Evolutionary conservation across 305 asterid genomes (phyloP).

Genomic region (Coffea humblotiana): DNA sequence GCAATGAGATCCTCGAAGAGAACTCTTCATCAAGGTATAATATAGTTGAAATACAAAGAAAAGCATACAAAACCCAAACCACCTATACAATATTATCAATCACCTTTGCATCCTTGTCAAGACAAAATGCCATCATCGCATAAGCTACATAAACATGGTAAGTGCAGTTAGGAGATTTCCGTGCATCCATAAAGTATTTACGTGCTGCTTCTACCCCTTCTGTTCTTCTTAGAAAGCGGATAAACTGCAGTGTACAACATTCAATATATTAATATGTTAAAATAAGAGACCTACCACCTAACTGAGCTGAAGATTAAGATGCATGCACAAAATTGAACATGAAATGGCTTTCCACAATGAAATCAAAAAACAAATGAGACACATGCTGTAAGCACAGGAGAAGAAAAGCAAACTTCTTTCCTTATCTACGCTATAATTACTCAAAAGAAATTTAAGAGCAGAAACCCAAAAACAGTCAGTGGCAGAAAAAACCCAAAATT

Average conservation of each 20-base stretch:
- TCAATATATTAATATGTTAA: conserved; percentile 13
- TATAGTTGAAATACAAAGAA: background rate
- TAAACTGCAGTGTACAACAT: conserved; percentile 49
- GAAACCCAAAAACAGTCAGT: background rate
- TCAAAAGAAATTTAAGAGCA: background rate
- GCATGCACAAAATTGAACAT: background rate
- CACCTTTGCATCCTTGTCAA: conserved; percentile 95
- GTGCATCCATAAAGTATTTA: conserved; percentile 83
- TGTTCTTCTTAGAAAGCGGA: conserved; percentile 87
- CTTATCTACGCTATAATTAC: background rate
- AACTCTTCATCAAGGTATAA: background rate
- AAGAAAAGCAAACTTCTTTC: background rate
- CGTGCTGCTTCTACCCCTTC: conserved; percentile 99
- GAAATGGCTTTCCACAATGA: background rate
- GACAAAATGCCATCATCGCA: conserved; percentile 97
- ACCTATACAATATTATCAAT: conserved; percentile 8
- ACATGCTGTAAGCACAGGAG: background rate
- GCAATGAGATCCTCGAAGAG: background rate
- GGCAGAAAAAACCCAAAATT: background rate
- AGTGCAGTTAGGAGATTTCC: conserved; percentile 89
- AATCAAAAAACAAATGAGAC: background rate
- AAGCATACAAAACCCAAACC: background rate
- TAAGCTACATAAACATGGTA: conserved; percentile 96
- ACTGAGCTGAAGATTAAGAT: background rate
- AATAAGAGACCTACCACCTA: background rate